Base-by-base conservation (phyloP, 805 yeast species). In the Wickerhamiella azyma region DNA sequence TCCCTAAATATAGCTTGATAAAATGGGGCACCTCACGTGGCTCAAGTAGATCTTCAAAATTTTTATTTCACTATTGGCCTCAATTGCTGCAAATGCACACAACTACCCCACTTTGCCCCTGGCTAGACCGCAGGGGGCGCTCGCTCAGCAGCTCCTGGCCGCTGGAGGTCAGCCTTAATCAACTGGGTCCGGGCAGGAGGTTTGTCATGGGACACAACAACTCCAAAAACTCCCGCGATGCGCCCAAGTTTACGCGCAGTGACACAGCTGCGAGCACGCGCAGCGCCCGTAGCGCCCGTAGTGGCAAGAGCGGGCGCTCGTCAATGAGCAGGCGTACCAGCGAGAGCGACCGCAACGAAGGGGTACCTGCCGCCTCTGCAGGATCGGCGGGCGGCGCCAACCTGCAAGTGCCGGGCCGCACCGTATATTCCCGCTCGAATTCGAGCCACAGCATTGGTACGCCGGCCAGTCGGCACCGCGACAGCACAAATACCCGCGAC, bases 181-280 rank as follows among this genome's bases (percentile, higher is more conserved):
- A 28, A 5, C n/a, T 8, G 11, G 30, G 30, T 3, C 30, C 24
- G 7, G 24, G 9, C 33, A 3, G 9, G 18, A 14, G 37, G 24
- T 17, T 41, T 41, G 44, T 33, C 44, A 66, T 66, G 69, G 69
- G 69, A 30, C 62, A 66, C 53, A 62, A 54, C 51, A 52, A 54
- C 37, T 62, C 67, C 29, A 62, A 62, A 48, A 43, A 55, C 43
- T 59, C 57, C 45, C 53, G 54, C 35, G 46, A 42, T 37, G 53
- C 43, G 50, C 60, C 52, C 48, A 54, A 46, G 46, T 60, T 48
- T 57, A 59, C 52, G 53, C 66, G 71, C 33, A 52, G 62, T 17
- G 71, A 67, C 51, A 67, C 71, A 3, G 68, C 64, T 48, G 62
- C 62, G 16, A 63, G 68, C 36, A 55, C 65, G n/a, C 53, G 59